Conservation (phyloP, 2,329 filamentous ascomycete species). For the Colletotrichum sp. region DNA sequence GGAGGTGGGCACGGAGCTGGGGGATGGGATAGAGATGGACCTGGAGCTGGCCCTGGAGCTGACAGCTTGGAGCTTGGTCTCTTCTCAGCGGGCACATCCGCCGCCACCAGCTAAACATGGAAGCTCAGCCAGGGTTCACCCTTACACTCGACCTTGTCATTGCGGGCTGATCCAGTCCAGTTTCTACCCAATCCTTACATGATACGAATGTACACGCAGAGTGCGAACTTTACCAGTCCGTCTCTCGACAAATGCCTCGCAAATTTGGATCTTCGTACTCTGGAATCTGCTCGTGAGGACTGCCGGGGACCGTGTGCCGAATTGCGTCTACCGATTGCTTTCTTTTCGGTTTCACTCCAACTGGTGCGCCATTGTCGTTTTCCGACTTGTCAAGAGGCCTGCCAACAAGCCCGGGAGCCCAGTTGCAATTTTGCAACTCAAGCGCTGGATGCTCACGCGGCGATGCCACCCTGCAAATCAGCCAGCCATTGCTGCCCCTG, state of each 20-base stretch:
- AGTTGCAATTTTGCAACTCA: neutral
- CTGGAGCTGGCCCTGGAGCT: neutral
- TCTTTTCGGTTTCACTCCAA: slow-evolving; percentile 9
- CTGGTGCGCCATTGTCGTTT: neutral
- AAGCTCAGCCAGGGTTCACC: neutral
- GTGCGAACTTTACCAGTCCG: neutral
- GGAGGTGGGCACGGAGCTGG: neutral
- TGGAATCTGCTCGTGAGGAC: slow-evolving; percentile 2
- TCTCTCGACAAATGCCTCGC: neutral
- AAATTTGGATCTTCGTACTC: neutral
- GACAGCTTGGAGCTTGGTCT: neutral
- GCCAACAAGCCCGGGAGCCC: neutral
- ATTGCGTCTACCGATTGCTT: neutral
- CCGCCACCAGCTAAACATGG: neutral
- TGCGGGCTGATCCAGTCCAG: neutral
- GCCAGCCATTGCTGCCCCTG: neutral
- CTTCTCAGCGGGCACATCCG: neutral
- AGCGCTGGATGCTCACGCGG: neutral
- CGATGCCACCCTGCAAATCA: neutral
- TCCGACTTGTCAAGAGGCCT: neutral
- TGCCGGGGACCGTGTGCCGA: neutral
- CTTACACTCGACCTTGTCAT: neutral
- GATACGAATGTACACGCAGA: neutral
- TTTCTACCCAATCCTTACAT: neutral
- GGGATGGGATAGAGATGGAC: neutral